phyloP scores from a whole-genome alignment of 2,329 filamentous ascomycete genomes.

The Taxawa tesnikishii region DNA sequence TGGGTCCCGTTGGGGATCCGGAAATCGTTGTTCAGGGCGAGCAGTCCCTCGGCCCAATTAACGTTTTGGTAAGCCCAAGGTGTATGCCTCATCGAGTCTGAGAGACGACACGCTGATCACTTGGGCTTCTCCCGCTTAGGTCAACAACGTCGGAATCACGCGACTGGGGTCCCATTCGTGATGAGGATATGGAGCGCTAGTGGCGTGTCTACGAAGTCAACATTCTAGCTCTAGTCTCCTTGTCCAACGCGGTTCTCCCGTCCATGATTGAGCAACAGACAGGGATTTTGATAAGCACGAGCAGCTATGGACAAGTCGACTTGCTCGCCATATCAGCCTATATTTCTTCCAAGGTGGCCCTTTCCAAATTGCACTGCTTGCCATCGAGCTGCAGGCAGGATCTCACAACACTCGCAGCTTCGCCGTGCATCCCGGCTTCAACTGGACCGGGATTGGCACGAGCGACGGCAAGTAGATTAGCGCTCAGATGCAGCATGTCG shows the following conservation, averaged over 20 bases:
- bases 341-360: conserved; percentile 13
- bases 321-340: conserved; percentile 14
- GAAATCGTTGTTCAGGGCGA: conserved; percentile 10
- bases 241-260: conserved; percentile 13
- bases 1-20: conserved; percentile 7
- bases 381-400: too few relatives aligned
- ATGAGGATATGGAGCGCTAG: conserved; percentile 12
- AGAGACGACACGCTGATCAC: too few relatives aligned
- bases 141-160: conserved; percentile 4
- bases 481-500: conserved; percentile 7
- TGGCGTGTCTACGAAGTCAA: conserved; percentile 15
- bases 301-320: conserved; percentile 8
- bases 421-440: conserved; percentile 11
- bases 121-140: too few relatives aligned
- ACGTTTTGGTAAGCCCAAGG: too few relatives aligned
- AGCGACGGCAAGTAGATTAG: conserved; percentile 10
- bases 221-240: conserved; percentile 11
- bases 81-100: too few relatives aligned
- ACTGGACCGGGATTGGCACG: conserved; percentile 10
- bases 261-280: conserved; percentile 11
- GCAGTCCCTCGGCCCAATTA: conserved; percentile 4
- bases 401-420: conserved; percentile 9
- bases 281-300: conserved; percentile 10
- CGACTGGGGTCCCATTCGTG: conserved; percentile 8
- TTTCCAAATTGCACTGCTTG: conserved; percentile 16